Evolutionary conservation across 495 filamentous ascomycete genomes (phyloP).

Genomic region (Tuber aestivum): DNA sequence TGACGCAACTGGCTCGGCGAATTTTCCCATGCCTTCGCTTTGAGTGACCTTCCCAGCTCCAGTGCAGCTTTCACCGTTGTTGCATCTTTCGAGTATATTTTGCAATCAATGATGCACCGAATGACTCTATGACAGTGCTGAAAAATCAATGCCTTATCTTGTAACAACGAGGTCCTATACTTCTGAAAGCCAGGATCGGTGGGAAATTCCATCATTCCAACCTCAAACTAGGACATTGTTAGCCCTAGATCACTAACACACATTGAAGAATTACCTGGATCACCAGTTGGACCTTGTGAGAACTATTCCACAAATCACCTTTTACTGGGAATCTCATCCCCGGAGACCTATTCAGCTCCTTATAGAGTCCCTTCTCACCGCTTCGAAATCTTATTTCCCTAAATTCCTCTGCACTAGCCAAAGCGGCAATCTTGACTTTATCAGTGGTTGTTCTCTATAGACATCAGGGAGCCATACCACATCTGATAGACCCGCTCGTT

Average conservation of each 20-base stretch:
- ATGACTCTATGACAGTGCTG: constrained; percentile 67
- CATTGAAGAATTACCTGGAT: constrained; percentile 55
- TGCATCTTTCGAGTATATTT: constrained; percentile 62
- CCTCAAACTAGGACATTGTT: constrained; percentile 46
- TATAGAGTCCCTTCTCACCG: constrained; percentile 68
- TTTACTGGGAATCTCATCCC: constrained; percentile 74
- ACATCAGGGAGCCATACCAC: constrained; percentile 54
- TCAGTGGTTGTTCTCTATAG: background rate
- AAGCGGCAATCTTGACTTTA: constrained; percentile 52
- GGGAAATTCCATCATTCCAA: constrained; percentile 69
- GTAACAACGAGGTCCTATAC: constrained; percentile 56
- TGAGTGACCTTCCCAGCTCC: constrained; percentile 70
- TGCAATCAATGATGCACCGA: constrained; percentile 81
- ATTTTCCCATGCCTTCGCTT: constrained; percentile 79
- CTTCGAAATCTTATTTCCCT: constrained; percentile 67
- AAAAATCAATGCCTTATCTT: constrained; percentile 69
- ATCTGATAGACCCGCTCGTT: constrained; percentile 57
- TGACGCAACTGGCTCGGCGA: constrained; percentile 81
- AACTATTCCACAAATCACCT: constrained; percentile 61
- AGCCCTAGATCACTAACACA: background rate
- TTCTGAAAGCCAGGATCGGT: constrained; percentile 57
- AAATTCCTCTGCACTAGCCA: constrained; percentile 73
- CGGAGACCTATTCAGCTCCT: constrained; percentile 69
- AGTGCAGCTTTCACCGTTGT: constrained; percentile 62
- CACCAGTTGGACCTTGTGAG: constrained; percentile 83